phyloP scores from a whole-genome alignment of 2,329 filamentous ascomycete genomes.

The Fusarium domesticum region DNA sequence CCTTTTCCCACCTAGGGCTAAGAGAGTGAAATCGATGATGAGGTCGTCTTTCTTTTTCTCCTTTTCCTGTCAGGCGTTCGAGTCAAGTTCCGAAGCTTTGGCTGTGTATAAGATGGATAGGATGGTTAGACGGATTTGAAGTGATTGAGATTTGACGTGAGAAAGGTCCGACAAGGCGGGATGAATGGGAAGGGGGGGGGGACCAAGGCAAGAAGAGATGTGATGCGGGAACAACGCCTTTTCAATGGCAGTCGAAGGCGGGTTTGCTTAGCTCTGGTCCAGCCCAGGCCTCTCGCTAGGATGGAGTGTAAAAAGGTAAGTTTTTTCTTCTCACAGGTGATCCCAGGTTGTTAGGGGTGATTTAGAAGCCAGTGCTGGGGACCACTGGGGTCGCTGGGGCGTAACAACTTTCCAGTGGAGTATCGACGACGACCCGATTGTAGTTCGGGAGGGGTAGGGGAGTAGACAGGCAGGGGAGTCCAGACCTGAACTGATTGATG shows the following conservation, averaged over 20 bases:
- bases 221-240: conserved; percentile 39
- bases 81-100: background rate
- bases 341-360: conserved; percentile 37
- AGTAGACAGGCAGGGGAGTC: too few relatives aligned
- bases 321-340: conserved; percentile 25
- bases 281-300: conserved; percentile 15
- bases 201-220: conserved; percentile 27
- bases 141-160: conserved; percentile 7
- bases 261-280: conserved; percentile 20
- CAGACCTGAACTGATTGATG: too few relatives aligned
- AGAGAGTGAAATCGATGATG: conserved; percentile 9
- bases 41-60: background rate
- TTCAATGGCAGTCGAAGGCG: conserved; percentile 37
- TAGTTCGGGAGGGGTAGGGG: background rate
- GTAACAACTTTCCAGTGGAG: conserved; percentile 24
- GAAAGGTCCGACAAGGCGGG: conserved; percentile 19
- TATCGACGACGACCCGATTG: conserved; percentile 3
- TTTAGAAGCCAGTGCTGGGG: conserved; percentile 27
- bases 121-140: background rate
- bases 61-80: background rate
- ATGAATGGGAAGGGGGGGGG: conserved; percentile 32
- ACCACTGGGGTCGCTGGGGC: conserved; percentile 23
- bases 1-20: conserved; percentile 8
- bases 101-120: background rate
- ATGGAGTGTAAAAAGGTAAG: conserved; percentile 17